Evolutionary conservation across 2,329 filamentous ascomycete species (phyloP).

Genomic region (Daldinia sp.): DNA sequence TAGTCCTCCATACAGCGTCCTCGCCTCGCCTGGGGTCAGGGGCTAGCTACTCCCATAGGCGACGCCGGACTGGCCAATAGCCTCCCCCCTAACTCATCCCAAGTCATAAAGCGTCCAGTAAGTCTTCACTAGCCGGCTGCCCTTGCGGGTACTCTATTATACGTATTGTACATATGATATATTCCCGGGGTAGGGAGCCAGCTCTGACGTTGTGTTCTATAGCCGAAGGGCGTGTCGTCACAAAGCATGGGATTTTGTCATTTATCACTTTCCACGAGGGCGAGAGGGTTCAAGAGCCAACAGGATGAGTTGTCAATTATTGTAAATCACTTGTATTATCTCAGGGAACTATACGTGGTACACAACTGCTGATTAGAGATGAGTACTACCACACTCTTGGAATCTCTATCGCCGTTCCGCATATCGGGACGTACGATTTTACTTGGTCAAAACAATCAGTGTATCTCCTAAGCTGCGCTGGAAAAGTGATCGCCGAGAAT

Average conservation of each 20-base stretch:
- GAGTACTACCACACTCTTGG: conserved; percentile 26
- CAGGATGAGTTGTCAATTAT: conserved; percentile 21
- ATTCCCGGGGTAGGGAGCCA: conserved; percentile 4
- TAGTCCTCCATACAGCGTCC: conserved; percentile 11
- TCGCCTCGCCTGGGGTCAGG: conserved; percentile 20
- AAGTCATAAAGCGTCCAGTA: neutral
- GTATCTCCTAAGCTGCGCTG: conserved; percentile 1
- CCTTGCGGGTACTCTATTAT: neutral
- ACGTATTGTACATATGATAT: conserved; percentile 2
- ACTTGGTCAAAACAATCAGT: conserved; percentile 19
- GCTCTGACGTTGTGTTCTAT: conserved; percentile 23
- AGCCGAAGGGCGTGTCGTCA: conserved; percentile 24
- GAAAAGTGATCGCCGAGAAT: conserved; percentile 22
- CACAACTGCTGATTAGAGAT: conserved; percentile 32
- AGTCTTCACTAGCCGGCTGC: neutral
- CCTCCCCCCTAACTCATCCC: neutral
- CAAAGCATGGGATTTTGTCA: conserved; percentile 21
- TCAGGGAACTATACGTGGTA: conserved; percentile 32
- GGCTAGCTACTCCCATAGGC: conserved; percentile 5
- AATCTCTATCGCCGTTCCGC: conserved; percentile 21
- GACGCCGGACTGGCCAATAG: neutral
- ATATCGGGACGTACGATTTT: conserved; percentile 24
- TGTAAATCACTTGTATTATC: conserved; percentile 35
- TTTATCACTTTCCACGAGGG: conserved; percentile 32
- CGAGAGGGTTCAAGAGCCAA: conserved; percentile 27